Base-by-base conservation (phyloP, 1,139 yeast species). In the Fermentozyma sake region DNA sequence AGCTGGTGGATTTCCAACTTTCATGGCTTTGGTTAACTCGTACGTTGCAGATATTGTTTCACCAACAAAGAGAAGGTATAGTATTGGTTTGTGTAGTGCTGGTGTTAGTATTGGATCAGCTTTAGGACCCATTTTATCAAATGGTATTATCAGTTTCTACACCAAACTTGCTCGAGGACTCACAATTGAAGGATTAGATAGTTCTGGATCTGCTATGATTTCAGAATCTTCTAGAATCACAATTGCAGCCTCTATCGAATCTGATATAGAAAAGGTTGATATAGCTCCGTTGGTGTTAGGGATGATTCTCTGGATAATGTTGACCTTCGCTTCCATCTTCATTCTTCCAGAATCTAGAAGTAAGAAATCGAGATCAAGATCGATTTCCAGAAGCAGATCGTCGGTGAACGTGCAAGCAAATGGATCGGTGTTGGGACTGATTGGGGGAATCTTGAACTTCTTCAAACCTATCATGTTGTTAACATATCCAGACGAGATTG, bases 311-410 rank as follows among this genome's bases (percentile, higher is more conserved):
- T 13, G 7, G 11, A 16, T 8, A 8, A 9, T 20, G 5, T n/a
- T 19, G 6, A 7, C 16, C 3, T 5, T 15, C 14, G 14, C 20
- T 25, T 41, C 63, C 1, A 10, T 57, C 1, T 42, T 68, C 18
- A 44, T 69, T 4, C 42, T 79, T 8, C 78, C 79, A 0, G 89
- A 80, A 44, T 76, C 84, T 4, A 59, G 39, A 20, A 33, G 37
- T 3, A 18, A 21, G 9, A 21, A 29, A 29, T 61, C 73, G 12
- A 61, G 72, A 42, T 18, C 14, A 16, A 18, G 28, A 16, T 22
- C 24, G 9, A 12, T 22, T 11, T 22, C 24, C 5, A 22, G 13
- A 7, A 16, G n/a, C n/a, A n/a, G n/a, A n/a, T n/a, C n/a, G n/a
- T n/a, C n/a, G n/a, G n/a, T n/a, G n/a, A n/a, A n/a, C n/a, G n/a